Evolutionary conservation across 148 eudicot species (phyloP).

Genomic region (Silene uniflora): DNA sequence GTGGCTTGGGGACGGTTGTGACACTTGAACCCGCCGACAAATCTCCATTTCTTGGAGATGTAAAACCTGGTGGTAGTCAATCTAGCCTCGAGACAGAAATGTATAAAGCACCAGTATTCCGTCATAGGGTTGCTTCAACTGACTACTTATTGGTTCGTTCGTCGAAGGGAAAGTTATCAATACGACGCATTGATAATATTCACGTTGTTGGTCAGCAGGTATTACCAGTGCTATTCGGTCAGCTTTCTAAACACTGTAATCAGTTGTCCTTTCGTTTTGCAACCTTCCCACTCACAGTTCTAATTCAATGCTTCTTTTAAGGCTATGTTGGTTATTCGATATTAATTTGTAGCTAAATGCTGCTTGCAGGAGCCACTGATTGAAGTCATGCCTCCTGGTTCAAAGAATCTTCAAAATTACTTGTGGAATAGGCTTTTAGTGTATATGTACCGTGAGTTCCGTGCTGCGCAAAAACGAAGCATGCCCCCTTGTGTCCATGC

Average conservation of each 20-base stretch:
- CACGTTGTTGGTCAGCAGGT: conserved; percentile 99
- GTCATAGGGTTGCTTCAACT: conserved; percentile 80
- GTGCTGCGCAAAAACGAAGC: conserved; percentile 73
- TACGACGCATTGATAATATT: conserved; percentile 87
- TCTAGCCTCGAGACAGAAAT: conserved; percentile 92
- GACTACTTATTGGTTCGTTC: conserved; percentile 94
- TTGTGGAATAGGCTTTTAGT: conserved; percentile 80
- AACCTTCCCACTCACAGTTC: background rate
- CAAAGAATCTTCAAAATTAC: conserved; percentile 68
- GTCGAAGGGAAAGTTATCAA: conserved; percentile 88
- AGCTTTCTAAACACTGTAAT: background rate
- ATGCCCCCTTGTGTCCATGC: conserved; percentile 69
- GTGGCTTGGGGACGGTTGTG: conserved; percentile 69
- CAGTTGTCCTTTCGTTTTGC: background rate
- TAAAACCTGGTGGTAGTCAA: conserved; percentile 79
- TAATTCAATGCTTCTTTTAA: background rate
- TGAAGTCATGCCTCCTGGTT: conserved; percentile 88
- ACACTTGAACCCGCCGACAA: conserved; percentile 93
- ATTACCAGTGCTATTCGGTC: background rate
- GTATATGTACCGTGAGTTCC: conserved; percentile 82
- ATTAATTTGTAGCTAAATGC: conserved; percentile 17
- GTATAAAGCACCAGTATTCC: conserved; percentile 89
- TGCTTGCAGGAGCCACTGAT: conserved; percentile 80
- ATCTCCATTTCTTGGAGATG: conserved; percentile 95
- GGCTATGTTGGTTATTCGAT: background rate